phyloP scores from a whole-genome alignment of 495 filamentous ascomycete species.

The Neurospora terricola region DNA sequence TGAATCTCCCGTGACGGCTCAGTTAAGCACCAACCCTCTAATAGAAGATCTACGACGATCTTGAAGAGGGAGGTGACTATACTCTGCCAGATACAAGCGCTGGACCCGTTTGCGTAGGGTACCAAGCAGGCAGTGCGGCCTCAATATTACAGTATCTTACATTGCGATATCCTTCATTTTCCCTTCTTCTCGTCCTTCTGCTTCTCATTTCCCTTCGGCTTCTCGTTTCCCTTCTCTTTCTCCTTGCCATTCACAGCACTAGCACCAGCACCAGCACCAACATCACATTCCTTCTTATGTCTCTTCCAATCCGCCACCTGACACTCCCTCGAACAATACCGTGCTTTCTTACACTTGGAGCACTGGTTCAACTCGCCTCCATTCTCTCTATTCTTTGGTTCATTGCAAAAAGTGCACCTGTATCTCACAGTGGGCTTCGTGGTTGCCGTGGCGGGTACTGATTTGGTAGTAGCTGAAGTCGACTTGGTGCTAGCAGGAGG shows the following conservation, averaged over 20 bases:
- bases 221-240: not conserved
- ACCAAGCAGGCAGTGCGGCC: not conserved
- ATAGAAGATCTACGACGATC: not conserved
- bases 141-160: not conserved
- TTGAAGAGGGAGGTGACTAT: not conserved
- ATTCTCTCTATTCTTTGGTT: not conserved
- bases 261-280: not conserved
- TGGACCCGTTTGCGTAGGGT: not conserved
- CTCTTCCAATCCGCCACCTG: constrained; percentile 19
- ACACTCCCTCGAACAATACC: constrained; percentile 15
- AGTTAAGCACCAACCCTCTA: not conserved
- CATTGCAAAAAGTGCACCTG: not conserved
- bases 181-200: not conserved
- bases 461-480: not conserved
- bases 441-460: not conserved
- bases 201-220: not conserved
- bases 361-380: constrained; percentile 10
- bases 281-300: constrained; percentile 13
- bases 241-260: not conserved
- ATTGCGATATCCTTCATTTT: not conserved
- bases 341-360: constrained; percentile 10
- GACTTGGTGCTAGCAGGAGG: not conserved
- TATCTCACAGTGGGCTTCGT: not conserved
- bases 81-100: not conserved
- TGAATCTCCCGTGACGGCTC: not conserved